Percentiles rank a stretch among this genome's conserved stretches.
Evolutionary conservation across 2,329 filamentous ascomycete genomes (phyloP).

Genomic region (Colletotrichum noveboracense): DNA sequence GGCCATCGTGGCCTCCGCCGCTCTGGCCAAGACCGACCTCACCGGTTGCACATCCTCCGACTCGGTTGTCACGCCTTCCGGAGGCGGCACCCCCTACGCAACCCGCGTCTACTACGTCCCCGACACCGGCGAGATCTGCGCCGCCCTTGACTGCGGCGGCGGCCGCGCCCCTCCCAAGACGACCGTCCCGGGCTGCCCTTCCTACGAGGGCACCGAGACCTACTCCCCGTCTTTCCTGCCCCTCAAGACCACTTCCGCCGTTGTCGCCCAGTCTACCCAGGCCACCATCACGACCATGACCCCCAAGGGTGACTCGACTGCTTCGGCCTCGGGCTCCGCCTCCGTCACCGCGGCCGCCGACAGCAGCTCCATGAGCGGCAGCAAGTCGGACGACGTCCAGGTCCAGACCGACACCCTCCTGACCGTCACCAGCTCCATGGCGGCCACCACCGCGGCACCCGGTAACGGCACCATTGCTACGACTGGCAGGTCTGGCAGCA

Average conservation of each 20-base stretch:
- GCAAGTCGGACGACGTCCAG: not conserved
- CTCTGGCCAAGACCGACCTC: conserved; percentile 49
- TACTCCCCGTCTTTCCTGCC: conserved; percentile 57
- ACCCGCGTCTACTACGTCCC: conserved; percentile 66
- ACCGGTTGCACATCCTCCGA: conserved; percentile 47
- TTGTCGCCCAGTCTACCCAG: not conserved
- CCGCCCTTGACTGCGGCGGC: conserved; percentile 69
- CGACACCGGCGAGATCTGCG: conserved; percentile 68
- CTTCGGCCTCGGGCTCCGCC: not conserved
- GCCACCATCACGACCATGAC: not conserved
- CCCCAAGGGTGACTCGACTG: not conserved
- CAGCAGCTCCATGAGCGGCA: not conserved
- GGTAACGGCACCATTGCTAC: not conserved
- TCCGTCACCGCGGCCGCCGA: not conserved
- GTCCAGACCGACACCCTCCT: not conserved
- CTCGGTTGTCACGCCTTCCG: conserved; percentile 26
- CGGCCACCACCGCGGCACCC: not conserved
- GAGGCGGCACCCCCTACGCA: conserved; percentile 38
- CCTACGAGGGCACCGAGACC: conserved; percentile 60
- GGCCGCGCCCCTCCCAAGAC: conserved; percentile 69
- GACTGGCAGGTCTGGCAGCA: not conserved
- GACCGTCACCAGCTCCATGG: not conserved
- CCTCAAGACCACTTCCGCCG: conserved; percentile 26
- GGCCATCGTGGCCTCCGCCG: conserved; percentile 33
- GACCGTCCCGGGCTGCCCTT: conserved; percentile 63